Conservation (phyloP, 2,329 filamentous ascomycete species). For the Trichoderma sp. region DNA sequence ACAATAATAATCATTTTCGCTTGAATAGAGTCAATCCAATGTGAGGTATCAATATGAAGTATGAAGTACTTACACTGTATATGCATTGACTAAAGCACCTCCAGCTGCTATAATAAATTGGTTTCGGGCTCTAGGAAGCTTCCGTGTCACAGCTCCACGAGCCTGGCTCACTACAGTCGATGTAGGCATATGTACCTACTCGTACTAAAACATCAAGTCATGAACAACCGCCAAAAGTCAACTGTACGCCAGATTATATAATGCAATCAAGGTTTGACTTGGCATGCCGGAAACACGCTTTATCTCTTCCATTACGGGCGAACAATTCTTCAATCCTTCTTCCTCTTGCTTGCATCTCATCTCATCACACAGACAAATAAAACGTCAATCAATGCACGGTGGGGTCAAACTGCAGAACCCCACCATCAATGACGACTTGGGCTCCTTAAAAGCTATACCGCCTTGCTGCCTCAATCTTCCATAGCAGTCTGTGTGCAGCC, state of each 20-base stretch:
- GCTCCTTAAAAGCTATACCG: slow-evolving; percentile 19
- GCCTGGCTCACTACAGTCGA: too few relatives aligned
- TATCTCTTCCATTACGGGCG: neutral
- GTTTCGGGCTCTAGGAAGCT: neutral
- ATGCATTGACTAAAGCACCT: neutral
- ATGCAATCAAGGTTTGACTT: neutral
- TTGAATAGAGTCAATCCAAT: accelerated
- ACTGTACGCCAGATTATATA: neutral
- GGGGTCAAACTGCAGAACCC: slow-evolving; percentile 14
- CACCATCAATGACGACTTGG: slow-evolving; percentile 16
- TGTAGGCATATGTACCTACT: neutral
- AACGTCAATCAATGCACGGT: neutral
- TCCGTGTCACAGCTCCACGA: neutral
- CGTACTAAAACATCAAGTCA: neutral
- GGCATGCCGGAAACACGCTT: neutral
- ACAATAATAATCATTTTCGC: too few relatives aligned
- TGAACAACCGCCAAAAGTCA: neutral
- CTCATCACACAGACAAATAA: neutral
- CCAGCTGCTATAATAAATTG: neutral
- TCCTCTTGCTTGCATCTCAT: neutral
- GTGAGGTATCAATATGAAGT: neutral
- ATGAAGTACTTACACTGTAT: neutral
- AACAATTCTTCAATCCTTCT: neutral
- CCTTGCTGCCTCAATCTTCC: neutral
- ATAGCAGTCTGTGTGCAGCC: neutral